A percentile compares a stretch with the other conserved stretches of the same genome.
These are phyloP conservation scores for Trichoderma breve DNA, from an alignment of 2,329 filamentous ascomycete genomes.

Conservation along the genomic window DNA sequence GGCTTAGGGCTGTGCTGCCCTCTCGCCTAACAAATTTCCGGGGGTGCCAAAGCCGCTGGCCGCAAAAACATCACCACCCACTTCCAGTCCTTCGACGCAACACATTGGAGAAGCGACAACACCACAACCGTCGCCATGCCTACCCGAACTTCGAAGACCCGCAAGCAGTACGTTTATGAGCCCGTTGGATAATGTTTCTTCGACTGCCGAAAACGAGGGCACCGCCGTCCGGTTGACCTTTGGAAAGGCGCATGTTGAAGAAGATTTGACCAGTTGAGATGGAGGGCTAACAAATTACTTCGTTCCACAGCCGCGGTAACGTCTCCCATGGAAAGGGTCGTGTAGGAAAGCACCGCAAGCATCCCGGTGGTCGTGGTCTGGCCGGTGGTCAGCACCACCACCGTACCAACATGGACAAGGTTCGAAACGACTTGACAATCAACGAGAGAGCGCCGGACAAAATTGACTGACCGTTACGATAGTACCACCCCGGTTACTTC, in stretches of 20 bases:
- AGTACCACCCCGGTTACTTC: slow-evolving; percentile 99
- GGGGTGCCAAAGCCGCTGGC: slow-evolving; percentile 29
- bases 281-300: slow-evolving; percentile 24
- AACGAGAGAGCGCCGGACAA: slow-evolving; percentile 12
- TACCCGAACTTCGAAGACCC: slow-evolving; percentile 72
- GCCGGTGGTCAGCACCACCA: slow-evolving; percentile 98
- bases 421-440: slow-evolving; percentile 55
- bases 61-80: slow-evolving; percentile 42
- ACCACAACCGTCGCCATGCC: slow-evolving; percentile 60
- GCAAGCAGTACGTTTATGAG: slow-evolving; percentile 66
- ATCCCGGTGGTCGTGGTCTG: slow-evolving; percentile 76
- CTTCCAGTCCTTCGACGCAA: slow-evolving; percentile 36
- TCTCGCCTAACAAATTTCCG: slow-evolving; percentile 40
- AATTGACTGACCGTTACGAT: slow-evolving; percentile 30
- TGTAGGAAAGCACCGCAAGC: slow-evolving; percentile 98
- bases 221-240: slow-evolving; percentile 3
- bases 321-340: slow-evolving; percentile 98
- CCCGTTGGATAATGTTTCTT: slow-evolving; percentile 23
- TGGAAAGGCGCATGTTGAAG: slow-evolving; percentile 9
- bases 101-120: slow-evolving; percentile 44
- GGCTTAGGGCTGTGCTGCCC: slow-evolving; percentile 44
- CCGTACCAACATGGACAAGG: slow-evolving; percentile 65
- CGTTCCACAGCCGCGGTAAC: slow-evolving; percentile 75
- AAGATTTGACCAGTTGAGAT: slow-evolving; percentile 14
- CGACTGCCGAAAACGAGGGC: slow-evolving; percentile 16